Evolutionary conservation across 768 basidiomycete genomes (phyloP), one percentile per base, ranked within the genome.

Genomic region (Mycena maculata): DNA sequence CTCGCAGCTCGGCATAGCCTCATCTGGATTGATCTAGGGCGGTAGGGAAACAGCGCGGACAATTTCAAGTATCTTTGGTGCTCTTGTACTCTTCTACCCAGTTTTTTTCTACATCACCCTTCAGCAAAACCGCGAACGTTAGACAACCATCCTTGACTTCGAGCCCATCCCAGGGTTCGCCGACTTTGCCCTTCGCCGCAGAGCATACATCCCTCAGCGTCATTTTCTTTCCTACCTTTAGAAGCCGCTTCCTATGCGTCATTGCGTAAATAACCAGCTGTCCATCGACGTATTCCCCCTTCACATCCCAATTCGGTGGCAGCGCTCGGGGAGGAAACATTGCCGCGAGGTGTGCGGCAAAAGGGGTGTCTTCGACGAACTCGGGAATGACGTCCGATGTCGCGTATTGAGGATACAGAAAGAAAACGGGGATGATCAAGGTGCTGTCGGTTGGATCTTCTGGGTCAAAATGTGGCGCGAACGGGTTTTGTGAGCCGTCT

Each of bases 191-290:
- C 70, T 85, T 86, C 1, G 91, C 86, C 4, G 86, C 88, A 12
- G 78, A 79, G 71, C 90, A 90, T 4, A 97, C 90, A 72, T 96
- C 93, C 49, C 85, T 80, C 64, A 99, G 80, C 13, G 91, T 92
- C 88, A 97, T 91, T 76, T 92, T 95, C 80, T 91, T 93, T 16
- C 96, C 97, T 6, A 97, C 88, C 79, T 96, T 99, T 64, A 99
- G 81, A 49, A 99, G 78, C 41, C 94, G 86, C 73, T 87, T 91
- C 63, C 86, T 78, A 66, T 82, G 81, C 13, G 96, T 98, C 74
- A 90, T 90, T 36, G 93, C 93, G 78, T 98, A 99, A 7, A 98
- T 83, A 2, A 90, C 87, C 18, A 98, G 81, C 57, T 87, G 85
- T 1, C 81, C 85, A 22, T 83, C 81, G 2, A 79, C 75, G 72